Percentiles rank a stretch among this genome's conserved stretches.
These are phyloP conservation scores for Candida pseudoviswanathii DNA, from an alignment of 1,139 yeast genomes.

Conservation along the genomic window DNA sequence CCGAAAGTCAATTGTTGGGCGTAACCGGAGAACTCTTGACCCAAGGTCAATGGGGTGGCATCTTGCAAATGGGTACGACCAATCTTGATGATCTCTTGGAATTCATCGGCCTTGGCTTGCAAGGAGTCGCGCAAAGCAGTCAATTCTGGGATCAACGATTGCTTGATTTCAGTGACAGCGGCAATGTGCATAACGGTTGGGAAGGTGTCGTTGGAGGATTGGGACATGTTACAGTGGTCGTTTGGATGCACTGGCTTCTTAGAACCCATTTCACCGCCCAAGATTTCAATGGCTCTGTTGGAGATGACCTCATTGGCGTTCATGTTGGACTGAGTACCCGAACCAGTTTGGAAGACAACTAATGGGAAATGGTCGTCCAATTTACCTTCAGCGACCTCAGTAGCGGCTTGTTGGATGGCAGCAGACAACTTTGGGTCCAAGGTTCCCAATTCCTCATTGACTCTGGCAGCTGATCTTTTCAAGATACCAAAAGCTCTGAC, in stretches of 20 bases:
- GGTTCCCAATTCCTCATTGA: constrained; percentile 76
- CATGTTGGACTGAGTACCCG: constrained; percentile 99
- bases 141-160: constrained; percentile 77
- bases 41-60: constrained; percentile 96
- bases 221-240: constrained; percentile 98
- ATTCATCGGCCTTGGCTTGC: constrained; percentile 77
- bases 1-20: constrained; percentile 92
- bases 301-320: constrained; percentile 98
- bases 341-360: constrained; percentile 98
- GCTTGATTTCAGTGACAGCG: constrained; percentile 85
- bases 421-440: constrained; percentile 80
- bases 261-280: constrained; percentile 91
- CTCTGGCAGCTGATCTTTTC: constrained; percentile 94
- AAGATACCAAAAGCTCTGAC: constrained; percentile 90
- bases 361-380: constrained; percentile 93
- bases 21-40: constrained; percentile 97
- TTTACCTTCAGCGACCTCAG: constrained; percentile 91
- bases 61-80: constrained; percentile 99
- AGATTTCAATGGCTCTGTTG: constrained; percentile 93
- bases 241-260: constrained; percentile 96
- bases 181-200: constrained; percentile 99
- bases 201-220: constrained; percentile 96
- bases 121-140: constrained; percentile 75
- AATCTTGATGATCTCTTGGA: constrained; percentile 86
- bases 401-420: constrained; percentile 92